Evolutionary conservation across 169 alveolate genomes (phyloP).

Genomic region (Plasmodium adleri): DNA sequence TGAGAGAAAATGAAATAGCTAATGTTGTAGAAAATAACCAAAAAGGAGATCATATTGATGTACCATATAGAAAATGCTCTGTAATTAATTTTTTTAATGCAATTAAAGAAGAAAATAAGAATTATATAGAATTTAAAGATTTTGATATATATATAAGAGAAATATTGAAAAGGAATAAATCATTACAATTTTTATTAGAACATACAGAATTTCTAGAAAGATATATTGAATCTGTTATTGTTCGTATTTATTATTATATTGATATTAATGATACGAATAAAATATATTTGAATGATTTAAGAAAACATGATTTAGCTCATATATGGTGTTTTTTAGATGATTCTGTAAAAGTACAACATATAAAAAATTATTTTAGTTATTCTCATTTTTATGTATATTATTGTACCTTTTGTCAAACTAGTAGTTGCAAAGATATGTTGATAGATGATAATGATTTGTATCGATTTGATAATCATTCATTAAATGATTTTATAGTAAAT

Average conservation of each 20-base stretch:
- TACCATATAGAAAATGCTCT: constrained; percentile 58
- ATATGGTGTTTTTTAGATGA: constrained; percentile 73
- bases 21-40: background rate
- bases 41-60: constrained; percentile 37
- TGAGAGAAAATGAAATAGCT: background rate
- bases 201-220: constrained; percentile 73
- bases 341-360: constrained; percentile 49
- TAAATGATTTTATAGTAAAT: constrained; percentile 74
- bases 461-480: constrained; percentile 71
- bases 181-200: constrained; percentile 45
- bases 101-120: constrained; percentile 25
- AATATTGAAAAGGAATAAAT: constrained; percentile 50
- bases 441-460: constrained; percentile 72
- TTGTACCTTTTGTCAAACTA: constrained; percentile 75
- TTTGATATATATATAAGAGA: constrained; percentile 66
- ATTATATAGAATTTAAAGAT: constrained; percentile 59
- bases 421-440: constrained; percentile 76
- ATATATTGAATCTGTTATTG: constrained; percentile 73
- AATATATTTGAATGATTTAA: constrained; percentile 44
- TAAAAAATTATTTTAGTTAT: constrained; percentile 55
- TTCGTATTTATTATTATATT: constrained; percentile 59
- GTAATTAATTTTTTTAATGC: constrained; percentile 69
- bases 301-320: constrained; percentile 70
- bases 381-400: constrained; percentile 76
- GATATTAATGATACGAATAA: constrained; percentile 73